A percentile compares a stretch with the other conserved stretches of the same genome.
These are phyloP conservation scores for Xenoacremonium recifei DNA, from an alignment of 2,329 filamentous ascomycete species.

Conservation along the genomic window DNA sequence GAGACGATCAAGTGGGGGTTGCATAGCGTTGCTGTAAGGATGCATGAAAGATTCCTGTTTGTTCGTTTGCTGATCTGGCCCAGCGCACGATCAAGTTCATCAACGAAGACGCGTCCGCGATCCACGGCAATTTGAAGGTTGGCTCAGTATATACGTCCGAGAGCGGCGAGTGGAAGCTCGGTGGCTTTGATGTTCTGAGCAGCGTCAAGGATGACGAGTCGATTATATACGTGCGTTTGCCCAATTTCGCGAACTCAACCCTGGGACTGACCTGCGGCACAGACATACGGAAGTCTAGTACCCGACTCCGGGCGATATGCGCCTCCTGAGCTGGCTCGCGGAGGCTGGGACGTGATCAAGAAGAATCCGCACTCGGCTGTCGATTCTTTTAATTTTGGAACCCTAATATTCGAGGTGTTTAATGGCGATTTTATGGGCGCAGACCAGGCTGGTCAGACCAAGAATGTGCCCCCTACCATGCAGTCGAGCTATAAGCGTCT, in stretches of 20 bases:
- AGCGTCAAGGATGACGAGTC: slow-evolving; percentile 96
- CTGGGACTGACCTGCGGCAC: slow-evolving; percentile 8
- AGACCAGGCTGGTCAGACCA: slow-evolving; percentile 83
- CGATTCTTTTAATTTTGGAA: slow-evolving; percentile 85
- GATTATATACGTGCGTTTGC: slow-evolving; percentile 69
- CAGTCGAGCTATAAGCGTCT: slow-evolving; percentile 88
- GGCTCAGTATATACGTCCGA: slow-evolving; percentile 91
- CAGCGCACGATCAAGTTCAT: slow-evolving; percentile 93
- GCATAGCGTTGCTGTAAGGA: slow-evolving; percentile 73
- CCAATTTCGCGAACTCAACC: not conserved
- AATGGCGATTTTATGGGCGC: slow-evolving; percentile 76
- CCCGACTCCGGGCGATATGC: slow-evolving; percentile 83
- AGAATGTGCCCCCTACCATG: slow-evolving; percentile 83
- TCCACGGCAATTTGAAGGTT: slow-evolving; percentile 83
- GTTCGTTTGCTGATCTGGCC: slow-evolving; percentile 21
- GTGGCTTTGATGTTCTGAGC: slow-evolving; percentile 89
- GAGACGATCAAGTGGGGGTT: slow-evolving; percentile 98
- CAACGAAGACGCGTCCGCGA: slow-evolving; percentile 87
- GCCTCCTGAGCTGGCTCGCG: slow-evolving; percentile 80
- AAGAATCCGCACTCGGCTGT: slow-evolving; percentile 76
- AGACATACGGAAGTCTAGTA: slow-evolving; percentile 84
- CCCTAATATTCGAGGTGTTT: slow-evolving; percentile 85
- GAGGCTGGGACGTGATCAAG: slow-evolving; percentile 91
- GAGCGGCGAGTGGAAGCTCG: slow-evolving; percentile 96
- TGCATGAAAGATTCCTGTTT: too few relatives aligned